phyloP scores from a whole-genome alignment of 139 green algal genomes.

The Picochlorum sp. region DNA sequence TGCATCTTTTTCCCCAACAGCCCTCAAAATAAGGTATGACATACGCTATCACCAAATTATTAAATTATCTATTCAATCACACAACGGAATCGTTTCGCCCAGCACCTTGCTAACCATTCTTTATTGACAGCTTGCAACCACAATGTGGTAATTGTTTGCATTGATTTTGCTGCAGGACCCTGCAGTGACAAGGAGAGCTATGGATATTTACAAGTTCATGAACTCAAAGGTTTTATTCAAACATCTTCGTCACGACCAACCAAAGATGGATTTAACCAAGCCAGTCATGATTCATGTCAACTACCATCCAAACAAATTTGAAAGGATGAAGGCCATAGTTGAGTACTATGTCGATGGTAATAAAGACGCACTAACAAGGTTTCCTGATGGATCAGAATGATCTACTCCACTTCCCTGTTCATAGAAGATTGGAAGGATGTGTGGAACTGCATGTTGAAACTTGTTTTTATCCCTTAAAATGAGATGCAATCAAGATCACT shows the following conservation, averaged over 20 bases:
- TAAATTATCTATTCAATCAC: no score
- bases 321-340: slow-evolving; percentile 36
- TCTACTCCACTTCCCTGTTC: no score
- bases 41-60: slow-evolving; percentile 1
- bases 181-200: slow-evolving; percentile 21
- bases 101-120: neutral
- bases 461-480: no score
- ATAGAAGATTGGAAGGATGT: no score
- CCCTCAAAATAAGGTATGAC: no score
- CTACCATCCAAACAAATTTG: slow-evolving; percentile 69
- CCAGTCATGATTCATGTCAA: slow-evolving; percentile 23
- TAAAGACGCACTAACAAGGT: slow-evolving; percentile 41
- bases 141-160: neutral
- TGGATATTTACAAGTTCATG: slow-evolving; percentile 45
- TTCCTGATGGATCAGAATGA: slow-evolving; percentile 34
- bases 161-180: no score
- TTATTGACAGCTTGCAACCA: neutral
- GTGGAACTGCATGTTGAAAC: no score
- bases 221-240: slow-evolving; percentile 45
- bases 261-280: neutral
- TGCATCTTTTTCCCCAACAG: slow-evolving; percentile 47
- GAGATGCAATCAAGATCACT: no score
- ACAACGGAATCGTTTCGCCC: no score
- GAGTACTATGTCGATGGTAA: slow-evolving; percentile 38
- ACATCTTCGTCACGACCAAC: slow-evolving; percentile 7